Evolutionary conservation across 2,329 filamentous ascomycete genomes (phyloP).

Genomic region (Arachnomyces sp.): DNA sequence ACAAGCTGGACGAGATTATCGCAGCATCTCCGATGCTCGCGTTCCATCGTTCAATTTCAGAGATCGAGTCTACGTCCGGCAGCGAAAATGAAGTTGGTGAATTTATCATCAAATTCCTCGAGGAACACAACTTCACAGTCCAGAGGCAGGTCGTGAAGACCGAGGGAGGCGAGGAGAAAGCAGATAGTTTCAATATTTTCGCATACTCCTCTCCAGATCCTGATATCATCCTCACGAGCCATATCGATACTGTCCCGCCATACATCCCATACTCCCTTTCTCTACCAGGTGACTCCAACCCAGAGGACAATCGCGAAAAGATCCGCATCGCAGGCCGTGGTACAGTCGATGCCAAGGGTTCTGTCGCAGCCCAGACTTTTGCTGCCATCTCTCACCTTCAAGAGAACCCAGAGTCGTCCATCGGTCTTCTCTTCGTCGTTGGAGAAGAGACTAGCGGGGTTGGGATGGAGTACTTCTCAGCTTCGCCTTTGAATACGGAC

Average conservation of each 20-base stretch:
- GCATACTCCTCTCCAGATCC: conserved; percentile 44
- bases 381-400: conserved; percentile 39
- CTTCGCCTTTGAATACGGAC: conserved; percentile 40
- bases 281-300: conserved; percentile 27
- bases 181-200: conserved; percentile 60
- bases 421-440: conserved; percentile 56
- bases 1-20: conserved; percentile 28
- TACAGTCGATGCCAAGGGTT: conserved; percentile 39
- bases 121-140: conserved; percentile 51
- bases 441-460: conserved; percentile 75
- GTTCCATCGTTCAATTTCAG: conserved; percentile 67
- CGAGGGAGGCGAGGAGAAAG: conserved; percentile 2
- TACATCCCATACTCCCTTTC: conserved; percentile 44
- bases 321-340: conserved; percentile 37
- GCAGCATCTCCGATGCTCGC: conserved; percentile 50
- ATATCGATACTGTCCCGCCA: conserved; percentile 64
- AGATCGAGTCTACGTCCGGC: conserved; percentile 62
- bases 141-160: conserved; percentile 46
- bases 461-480: conserved; percentile 59
- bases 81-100: conserved; percentile 60
- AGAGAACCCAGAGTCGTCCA: conserved; percentile 28
- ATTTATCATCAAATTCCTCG: conserved; percentile 61
- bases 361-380: conserved; percentile 37
- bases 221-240: conserved; percentile 50
- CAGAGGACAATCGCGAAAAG: conserved; percentile 15